phyloP scores from a whole-genome alignment of 257 asterid species.

The Solanum okadae region DNA sequence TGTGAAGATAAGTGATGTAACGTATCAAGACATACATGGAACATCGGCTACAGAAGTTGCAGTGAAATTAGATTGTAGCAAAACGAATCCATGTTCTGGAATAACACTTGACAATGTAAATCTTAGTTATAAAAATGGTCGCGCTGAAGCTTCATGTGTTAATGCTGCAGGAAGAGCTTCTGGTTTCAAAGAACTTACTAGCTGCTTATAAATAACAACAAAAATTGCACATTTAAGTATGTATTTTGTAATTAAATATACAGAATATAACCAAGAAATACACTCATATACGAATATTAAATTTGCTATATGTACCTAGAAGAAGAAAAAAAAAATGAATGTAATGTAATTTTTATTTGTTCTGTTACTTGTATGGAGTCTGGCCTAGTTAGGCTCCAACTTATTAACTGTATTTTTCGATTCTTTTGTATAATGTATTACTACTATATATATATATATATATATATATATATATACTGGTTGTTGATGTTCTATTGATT shows the following conservation, averaged over 20 bases:
- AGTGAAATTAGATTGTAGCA: slow-evolving; percentile 1
- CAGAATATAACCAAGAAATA: neutral
- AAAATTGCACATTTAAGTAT: neutral
- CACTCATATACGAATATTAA: neutral
- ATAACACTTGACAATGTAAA: neutral
- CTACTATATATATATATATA: neutral
- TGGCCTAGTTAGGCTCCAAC: neutral
- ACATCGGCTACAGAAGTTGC: slow-evolving; percentile 4
- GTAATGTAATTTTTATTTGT: neutral
- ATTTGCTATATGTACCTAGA: neutral
- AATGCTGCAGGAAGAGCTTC: neutral
- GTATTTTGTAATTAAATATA: neutral
- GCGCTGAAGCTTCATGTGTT: neutral
- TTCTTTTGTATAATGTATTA: neutral
- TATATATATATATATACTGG: neutral
- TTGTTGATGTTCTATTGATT: neutral
- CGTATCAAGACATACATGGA: slow-evolving; percentile 6
- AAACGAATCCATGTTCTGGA: neutral
- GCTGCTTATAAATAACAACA: neutral
- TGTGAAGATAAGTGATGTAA: slow-evolving; percentile 1
- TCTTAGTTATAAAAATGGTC: neutral
- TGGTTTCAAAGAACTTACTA: neutral
- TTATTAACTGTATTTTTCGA: neutral
- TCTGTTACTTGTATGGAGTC: neutral
- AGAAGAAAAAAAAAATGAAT: neutral